Conservation (phyloP, 2,329 filamentous ascomycete species). For the Fusarium euwallaceae region DNA sequence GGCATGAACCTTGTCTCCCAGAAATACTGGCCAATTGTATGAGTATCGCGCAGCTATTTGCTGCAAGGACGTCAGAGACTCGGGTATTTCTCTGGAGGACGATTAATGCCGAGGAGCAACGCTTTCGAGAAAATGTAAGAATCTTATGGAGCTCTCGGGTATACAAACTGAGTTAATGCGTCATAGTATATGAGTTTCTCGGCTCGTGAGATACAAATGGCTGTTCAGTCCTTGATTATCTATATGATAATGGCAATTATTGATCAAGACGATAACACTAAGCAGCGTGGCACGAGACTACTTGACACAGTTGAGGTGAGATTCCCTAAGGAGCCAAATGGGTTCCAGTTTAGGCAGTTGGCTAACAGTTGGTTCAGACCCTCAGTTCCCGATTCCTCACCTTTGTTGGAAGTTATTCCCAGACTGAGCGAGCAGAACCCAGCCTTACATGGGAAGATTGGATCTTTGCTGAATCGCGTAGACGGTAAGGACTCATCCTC, state of each 20-base stretch:
- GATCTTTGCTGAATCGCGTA: slow-evolving; percentile 49
- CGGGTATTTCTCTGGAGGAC: slow-evolving; percentile 46
- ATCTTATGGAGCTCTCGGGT: rapidly evolving
- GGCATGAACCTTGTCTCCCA: slow-evolving; percentile 36
- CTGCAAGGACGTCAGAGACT: slow-evolving; percentile 37
- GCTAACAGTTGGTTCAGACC: slow-evolving; percentile 2
- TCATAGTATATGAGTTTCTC: slow-evolving; percentile 7
- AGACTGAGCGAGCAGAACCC: slow-evolving; percentile 26
- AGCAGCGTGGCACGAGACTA: slow-evolving; percentile 6
- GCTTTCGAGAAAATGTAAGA: slow-evolving; percentile 37
- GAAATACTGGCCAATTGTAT: slow-evolving; percentile 45
- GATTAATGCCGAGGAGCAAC: slow-evolving; percentile 41
- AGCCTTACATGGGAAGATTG: slow-evolving; percentile 48
- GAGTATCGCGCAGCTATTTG: slow-evolving; percentile 45
- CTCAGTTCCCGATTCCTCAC: slow-evolving; percentile 28
- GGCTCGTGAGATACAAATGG: slow-evolving; percentile 32
- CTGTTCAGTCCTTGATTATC: slow-evolving; percentile 43
- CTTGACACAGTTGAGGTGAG: slow-evolving; percentile 38
- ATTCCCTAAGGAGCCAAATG: too few relatives aligned
- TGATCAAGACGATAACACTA: slow-evolving; percentile 24
- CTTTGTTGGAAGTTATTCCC: slow-evolving; percentile 15
- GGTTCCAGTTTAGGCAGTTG: not conserved
- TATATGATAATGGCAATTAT: slow-evolving; percentile 50
- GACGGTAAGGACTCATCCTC: slow-evolving; percentile 28
- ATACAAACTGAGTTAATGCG: not conserved